Percentiles rank a stretch among this genome's conserved stretches.
Conservation (phyloP, 2,329 filamentous ascomycete genomes). For the Hirsutella minnesotensis region DNA sequence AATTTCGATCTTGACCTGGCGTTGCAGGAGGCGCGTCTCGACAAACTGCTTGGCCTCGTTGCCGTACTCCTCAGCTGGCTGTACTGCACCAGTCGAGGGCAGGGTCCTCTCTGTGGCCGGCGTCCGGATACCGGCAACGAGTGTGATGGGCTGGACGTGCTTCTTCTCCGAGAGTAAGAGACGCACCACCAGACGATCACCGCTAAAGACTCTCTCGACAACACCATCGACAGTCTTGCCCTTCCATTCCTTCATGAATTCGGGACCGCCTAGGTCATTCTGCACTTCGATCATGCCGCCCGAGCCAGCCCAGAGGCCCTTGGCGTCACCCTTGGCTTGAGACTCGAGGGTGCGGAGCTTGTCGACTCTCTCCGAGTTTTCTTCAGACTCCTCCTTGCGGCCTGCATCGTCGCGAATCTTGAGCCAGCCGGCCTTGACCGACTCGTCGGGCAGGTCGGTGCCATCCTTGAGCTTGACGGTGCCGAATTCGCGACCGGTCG, state of each 20-base stretch:
- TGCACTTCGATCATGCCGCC: conserved; percentile 61
- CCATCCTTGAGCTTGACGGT: conserved; percentile 66
- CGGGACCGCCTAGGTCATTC: conserved; percentile 69
- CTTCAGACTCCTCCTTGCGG: conserved; percentile 76
- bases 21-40: conserved; percentile 74
- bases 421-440: conserved; percentile 80
- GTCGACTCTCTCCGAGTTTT: conserved; percentile 59
- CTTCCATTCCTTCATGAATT: conserved; percentile 76
- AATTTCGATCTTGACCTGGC: conserved; percentile 70
- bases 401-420: conserved; percentile 92
- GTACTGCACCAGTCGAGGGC: conserved; percentile 64
- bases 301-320: conserved; percentile 66
- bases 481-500: conserved; percentile 79
- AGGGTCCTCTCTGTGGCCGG: conserved; percentile 82
- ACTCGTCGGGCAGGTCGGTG: conserved; percentile 65
- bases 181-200: conserved; percentile 79
- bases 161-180: conserved; percentile 70
- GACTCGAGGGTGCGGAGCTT: conserved; percentile 66
- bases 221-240: conserved; percentile 74
- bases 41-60: conserved; percentile 84
- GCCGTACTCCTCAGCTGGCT: conserved; percentile 79
- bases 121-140: conserved; percentile 79
- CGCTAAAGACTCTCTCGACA: conserved; percentile 82
- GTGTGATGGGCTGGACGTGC: conserved; percentile 79
- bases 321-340: conserved; percentile 64